phyloP scores from a whole-genome alignment of 2,329 filamentous ascomycete species.

The Dothiorella sarmentorum region DNA sequence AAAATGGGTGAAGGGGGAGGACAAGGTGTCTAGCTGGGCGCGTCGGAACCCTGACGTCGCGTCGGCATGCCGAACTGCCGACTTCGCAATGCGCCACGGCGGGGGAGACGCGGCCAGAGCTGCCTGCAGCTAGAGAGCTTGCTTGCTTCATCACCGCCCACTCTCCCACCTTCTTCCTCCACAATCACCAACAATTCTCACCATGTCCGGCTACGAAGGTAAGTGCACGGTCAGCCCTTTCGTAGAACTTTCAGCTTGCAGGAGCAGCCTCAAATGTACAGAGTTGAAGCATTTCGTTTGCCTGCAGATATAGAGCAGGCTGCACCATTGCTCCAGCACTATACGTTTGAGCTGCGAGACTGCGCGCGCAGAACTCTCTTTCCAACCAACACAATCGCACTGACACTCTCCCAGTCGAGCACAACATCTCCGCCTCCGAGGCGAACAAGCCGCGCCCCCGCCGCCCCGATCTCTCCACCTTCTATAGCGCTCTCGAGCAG shows the following conservation, averaged over 20 bases:
- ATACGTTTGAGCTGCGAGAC: neutral
- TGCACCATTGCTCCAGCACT: neutral
- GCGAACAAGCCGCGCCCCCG: slow-evolving; percentile 38
- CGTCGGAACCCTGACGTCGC: neutral
- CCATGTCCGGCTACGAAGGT: slow-evolving; percentile 69
- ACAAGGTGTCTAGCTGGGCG: neutral
- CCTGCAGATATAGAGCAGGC: neutral
- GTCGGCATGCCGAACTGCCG: neutral
- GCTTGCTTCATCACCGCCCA: neutral
- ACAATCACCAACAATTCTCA: slow-evolving; percentile 50
- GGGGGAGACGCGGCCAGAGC: slow-evolving; percentile 7
- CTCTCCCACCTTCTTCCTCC: neutral
- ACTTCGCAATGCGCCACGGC: neutral
- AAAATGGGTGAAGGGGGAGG: neutral
- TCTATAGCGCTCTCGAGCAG: slow-evolving; percentile 61
- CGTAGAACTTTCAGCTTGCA: no score
- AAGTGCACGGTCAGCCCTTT: no score
- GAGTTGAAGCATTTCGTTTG: no score
- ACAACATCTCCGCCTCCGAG: slow-evolving; percentile 42
- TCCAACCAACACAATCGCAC: neutral
- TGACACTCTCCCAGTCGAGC: slow-evolving; percentile 42
- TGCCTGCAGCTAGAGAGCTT: slow-evolving; percentile 4
- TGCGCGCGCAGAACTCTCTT: neutral
- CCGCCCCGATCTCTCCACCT: slow-evolving; percentile 62
- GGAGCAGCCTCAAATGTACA: no score